These are phyloP conservation scores for Metschnikowia proteae DNA, from an alignment of 805 yeast species.

Conservation along the genomic window DNA sequence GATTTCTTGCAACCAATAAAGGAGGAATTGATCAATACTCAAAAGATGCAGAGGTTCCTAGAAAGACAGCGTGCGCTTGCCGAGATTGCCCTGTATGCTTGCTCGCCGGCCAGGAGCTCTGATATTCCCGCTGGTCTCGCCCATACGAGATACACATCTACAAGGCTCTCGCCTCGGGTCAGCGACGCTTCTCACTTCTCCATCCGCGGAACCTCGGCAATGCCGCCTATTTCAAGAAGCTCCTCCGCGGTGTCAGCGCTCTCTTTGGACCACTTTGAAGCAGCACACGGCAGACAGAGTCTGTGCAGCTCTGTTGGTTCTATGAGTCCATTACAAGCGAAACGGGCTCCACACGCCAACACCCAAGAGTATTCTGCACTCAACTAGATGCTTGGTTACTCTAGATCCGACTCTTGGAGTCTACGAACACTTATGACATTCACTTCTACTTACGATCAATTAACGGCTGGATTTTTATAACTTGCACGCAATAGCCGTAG, in stretches of 20 bases:
- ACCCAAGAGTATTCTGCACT: neutral
- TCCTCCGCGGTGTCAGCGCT: conserved; percentile 16
- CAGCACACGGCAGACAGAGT: conserved; percentile 22
- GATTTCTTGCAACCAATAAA: conserved; percentile 53
- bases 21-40: conserved; percentile 31
- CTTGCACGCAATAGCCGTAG: too few relatives aligned
- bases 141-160: neutral
- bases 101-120: neutral
- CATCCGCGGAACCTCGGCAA: neutral
- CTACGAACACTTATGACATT: conserved; percentile 1
- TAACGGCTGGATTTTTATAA: conserved; percentile 2
- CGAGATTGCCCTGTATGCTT: conserved; percentile 5
- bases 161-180: conserved; percentile 6
- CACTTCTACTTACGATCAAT: conserved; percentile 1
- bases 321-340: conserved; percentile 11
- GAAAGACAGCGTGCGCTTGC: conserved; percentile 24
- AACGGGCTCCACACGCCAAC: neutral
- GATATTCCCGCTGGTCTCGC: neutral
- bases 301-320: conserved; percentile 20
- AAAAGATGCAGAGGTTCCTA: conserved; percentile 32
- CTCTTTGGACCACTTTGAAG: conserved; percentile 13
- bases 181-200: neutral
- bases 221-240: conserved; percentile 14
- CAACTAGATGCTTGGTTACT: neutral
- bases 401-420: neutral